These are phyloP conservation scores for Penicillium malachiteum DNA, from an alignment of 495 filamentous ascomycete genomes.

Conservation along the genomic window DNA sequence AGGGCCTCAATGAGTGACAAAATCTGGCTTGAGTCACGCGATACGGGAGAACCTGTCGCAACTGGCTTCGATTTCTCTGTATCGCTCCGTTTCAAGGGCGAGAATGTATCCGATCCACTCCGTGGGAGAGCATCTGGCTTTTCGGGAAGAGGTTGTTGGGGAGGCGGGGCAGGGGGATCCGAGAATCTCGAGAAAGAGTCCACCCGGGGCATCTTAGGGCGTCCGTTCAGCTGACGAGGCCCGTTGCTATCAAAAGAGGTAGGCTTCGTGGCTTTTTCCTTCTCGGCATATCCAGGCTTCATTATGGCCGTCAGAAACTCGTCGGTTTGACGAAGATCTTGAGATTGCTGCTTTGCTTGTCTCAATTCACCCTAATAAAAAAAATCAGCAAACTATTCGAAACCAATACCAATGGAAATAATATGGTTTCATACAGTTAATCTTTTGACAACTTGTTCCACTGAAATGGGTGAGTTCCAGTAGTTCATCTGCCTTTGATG, in stretches of 20 bases:
- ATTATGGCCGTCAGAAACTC: constrained; percentile 77
- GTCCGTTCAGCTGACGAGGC: constrained; percentile 44
- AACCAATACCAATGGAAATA: neutral
- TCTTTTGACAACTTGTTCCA: constrained; percentile 92
- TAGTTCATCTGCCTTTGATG: constrained; percentile 70
- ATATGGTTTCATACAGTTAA: constrained; percentile 67
- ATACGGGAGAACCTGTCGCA: constrained; percentile 59
- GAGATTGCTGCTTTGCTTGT: constrained; percentile 79
- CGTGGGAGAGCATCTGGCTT: constrained; percentile 71
- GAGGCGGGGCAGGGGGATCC: constrained; percentile 87
- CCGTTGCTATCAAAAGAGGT: constrained; percentile 37
- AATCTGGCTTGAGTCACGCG: constrained; percentile 70
- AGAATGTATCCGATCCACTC: constrained; percentile 40
- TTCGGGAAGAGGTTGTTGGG: constrained; percentile 85
- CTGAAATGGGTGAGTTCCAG: constrained; percentile 84
- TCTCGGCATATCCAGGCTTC: constrained; percentile 63
- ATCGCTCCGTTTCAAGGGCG: constrained; percentile 66
- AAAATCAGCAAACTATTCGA: constrained; percentile 13
- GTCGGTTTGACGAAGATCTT: constrained; percentile 77
- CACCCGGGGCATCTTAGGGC: constrained; percentile 57
- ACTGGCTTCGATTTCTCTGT: constrained; percentile 68
- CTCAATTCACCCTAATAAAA: constrained; percentile 74
- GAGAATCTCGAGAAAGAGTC: constrained; percentile 66
- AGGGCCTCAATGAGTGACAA: constrained; percentile 78
- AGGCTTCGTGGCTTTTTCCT: constrained; percentile 51